phyloP scores from a whole-genome alignment of 192 early-diverging fungal species.

The Entomortierella lignicola region DNA sequence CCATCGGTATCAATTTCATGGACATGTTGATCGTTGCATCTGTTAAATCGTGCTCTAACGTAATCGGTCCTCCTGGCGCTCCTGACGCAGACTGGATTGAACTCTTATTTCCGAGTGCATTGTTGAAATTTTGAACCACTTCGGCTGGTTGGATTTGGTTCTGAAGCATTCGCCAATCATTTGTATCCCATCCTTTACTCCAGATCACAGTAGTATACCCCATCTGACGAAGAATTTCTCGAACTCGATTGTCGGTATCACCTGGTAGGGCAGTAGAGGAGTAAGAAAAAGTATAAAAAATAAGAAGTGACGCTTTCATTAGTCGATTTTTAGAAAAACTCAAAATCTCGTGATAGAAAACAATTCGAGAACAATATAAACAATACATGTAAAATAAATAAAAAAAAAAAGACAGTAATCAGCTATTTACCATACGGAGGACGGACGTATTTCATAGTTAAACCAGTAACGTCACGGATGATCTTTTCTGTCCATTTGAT shows the following conservation, averaged over 20 bases:
- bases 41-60: conserved; percentile 62
- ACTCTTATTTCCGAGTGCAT: conserved; percentile 22
- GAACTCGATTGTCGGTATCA: conserved; percentile 66
- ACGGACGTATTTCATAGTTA: conserved; percentile 61
- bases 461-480: conserved; percentile 64
- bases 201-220: conserved; percentile 54
- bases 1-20: conserved; percentile 56
- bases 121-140: conserved; percentile 19
- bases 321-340: no score
- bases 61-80: conserved; percentile 50
- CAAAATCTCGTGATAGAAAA: no score
- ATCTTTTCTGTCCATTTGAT: conserved; percentile 63
- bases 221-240: conserved; percentile 64
- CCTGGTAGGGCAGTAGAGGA: no score
- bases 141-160: conserved; percentile 32
- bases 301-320: no score
- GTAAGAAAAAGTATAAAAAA: no score
- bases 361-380: no score
- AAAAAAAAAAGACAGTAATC: not conserved
- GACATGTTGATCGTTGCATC: conserved; percentile 54
- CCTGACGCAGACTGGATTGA: conserved; percentile 23
- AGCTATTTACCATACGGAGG: conserved; percentile 60
- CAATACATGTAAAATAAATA: no score
- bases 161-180: conserved; percentile 63
- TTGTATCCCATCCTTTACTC: conserved; percentile 42